phyloP scores from a whole-genome alignment of 2,329 filamentous ascomycete species.

The Dactylellina drechsleri region DNA sequence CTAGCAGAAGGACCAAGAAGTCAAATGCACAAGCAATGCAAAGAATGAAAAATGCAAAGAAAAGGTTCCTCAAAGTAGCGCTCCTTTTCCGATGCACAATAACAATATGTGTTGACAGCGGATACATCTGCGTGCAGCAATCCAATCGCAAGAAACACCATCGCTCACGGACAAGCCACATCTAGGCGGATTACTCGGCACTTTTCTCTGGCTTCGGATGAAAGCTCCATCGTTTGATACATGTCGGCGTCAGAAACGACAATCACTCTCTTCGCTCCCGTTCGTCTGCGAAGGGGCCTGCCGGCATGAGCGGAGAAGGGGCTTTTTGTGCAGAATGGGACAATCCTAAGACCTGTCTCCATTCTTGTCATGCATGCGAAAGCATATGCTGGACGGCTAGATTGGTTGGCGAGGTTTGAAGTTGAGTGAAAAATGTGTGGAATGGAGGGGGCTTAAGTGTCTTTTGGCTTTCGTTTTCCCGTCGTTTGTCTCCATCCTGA shows the following conservation, averaged over 20 bases:
- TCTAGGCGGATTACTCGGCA: constrained; percentile 54
- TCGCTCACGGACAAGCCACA: constrained; percentile 1
- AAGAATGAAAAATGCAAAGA: too few relatives aligned
- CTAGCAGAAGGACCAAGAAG: not conserved
- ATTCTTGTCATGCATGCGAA: constrained; percentile 48
- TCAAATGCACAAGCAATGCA: not conserved
- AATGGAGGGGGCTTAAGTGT: constrained; percentile 7
- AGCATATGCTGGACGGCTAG: constrained; percentile 53
- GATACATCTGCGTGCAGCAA: constrained; percentile 17
- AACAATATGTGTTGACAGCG: constrained; percentile 40
- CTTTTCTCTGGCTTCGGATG: constrained; percentile 49
- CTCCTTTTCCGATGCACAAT: not conserved
- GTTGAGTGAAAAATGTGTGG: constrained; percentile 49
- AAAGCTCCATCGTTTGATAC: constrained; percentile 27
- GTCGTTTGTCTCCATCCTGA: constrained; percentile 27
- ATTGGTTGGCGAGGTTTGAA: constrained; percentile 54
- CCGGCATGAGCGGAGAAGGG: constrained; percentile 29
- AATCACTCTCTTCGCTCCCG: constrained; percentile 16
- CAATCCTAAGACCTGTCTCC: constrained; percentile 43
- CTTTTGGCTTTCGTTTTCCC: constrained; percentile 3
- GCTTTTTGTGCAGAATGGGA: constrained; percentile 32
- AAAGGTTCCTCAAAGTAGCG: constrained; percentile 34
- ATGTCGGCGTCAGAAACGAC: constrained; percentile 15
- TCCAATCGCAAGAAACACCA: constrained; percentile 36
- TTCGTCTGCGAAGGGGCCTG: not conserved